A percentile compares a stretch with the other conserved stretches of the same genome.
Conservation (phyloP, 306 rosid genomes). For the Cyclanthera cordifolia region DNA sequence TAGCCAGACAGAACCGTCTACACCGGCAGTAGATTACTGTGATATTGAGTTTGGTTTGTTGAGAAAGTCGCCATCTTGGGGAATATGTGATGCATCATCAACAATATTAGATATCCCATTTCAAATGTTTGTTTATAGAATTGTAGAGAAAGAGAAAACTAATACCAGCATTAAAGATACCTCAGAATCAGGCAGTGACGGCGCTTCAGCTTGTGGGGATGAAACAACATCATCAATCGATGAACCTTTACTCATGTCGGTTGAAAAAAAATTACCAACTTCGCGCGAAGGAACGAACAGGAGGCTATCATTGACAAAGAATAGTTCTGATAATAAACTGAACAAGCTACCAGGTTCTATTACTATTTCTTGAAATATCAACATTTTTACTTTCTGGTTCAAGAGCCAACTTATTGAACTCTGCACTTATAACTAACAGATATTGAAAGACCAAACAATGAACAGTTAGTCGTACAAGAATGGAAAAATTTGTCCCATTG, state of each 20-base stretch:
- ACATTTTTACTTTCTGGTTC: not conserved
- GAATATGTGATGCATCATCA: slow-evolving; percentile 25
- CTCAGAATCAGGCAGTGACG: slow-evolving; percentile 72
- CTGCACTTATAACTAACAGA: slow-evolving; percentile 1
- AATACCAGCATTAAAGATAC: slow-evolving; percentile 29
- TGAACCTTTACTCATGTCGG: slow-evolving; percentile 32
- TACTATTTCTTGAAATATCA: not conserved
- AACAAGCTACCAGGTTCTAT: slow-evolving; percentile 40
- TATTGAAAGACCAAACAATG: not conserved
- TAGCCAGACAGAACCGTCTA: slow-evolving; percentile 39
- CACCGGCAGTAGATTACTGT: slow-evolving; percentile 54
- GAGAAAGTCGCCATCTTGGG: slow-evolving; percentile 57
- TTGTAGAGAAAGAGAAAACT: slow-evolving; percentile 40
- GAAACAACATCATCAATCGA: slow-evolving; percentile 43
- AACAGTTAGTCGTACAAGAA: not conserved
- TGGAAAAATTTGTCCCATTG: not conserved
- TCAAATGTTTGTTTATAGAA: slow-evolving; percentile 63
- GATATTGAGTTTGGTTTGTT: slow-evolving; percentile 49
- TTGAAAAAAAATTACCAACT: slow-evolving; percentile 35
- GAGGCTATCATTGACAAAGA: slow-evolving; percentile 28
- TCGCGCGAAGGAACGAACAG: slow-evolving; percentile 27
- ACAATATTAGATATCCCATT: slow-evolving; percentile 51
- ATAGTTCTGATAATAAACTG: slow-evolving; percentile 29
- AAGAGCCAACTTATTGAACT: not conserved
- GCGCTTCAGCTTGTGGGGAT: slow-evolving; percentile 58